These are phyloP conservation scores for Euphorbia lathyris DNA, from an alignment of 345 rosid species.

Conservation along the genomic window DNA sequence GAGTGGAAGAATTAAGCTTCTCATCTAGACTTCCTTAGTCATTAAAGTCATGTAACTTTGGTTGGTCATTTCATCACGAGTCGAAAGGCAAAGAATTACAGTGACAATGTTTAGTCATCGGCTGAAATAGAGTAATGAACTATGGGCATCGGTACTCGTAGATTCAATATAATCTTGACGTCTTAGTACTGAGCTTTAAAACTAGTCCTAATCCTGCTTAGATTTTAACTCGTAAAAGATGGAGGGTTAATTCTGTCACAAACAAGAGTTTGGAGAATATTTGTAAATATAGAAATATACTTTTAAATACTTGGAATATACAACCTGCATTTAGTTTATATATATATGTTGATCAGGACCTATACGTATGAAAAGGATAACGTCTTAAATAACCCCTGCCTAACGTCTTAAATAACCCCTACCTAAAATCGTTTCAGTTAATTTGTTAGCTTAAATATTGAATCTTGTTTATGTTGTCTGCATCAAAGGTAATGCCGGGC, in stretches of 20 bases:
- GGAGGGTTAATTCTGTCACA: background rate
- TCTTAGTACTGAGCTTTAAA: background rate
- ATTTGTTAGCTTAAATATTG: background rate
- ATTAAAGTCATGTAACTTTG: background rate
- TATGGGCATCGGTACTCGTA: background rate
- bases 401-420: background rate
- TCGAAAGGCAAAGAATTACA: background rate
- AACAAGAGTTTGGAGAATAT: background rate
- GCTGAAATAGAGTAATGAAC: background rate
- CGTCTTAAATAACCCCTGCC: background rate
- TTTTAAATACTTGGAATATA: background rate
- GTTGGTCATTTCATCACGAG: background rate
- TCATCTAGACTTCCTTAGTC: background rate
- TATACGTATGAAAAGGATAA: background rate
- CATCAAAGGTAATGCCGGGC: background rate
- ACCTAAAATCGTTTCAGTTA: background rate
- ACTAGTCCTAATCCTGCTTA: background rate
- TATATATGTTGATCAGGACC: background rate
- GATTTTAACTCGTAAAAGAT: background rate
- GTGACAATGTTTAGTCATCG: background rate
- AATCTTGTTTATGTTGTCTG: background rate
- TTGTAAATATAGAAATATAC: background rate
- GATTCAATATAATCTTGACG: background rate
- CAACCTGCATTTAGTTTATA: background rate
- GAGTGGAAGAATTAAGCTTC: background rate